phyloP scores from a whole-genome alignment of 2,329 filamentous ascomycete species.

The Arthrobotrys musiformis region DNA sequence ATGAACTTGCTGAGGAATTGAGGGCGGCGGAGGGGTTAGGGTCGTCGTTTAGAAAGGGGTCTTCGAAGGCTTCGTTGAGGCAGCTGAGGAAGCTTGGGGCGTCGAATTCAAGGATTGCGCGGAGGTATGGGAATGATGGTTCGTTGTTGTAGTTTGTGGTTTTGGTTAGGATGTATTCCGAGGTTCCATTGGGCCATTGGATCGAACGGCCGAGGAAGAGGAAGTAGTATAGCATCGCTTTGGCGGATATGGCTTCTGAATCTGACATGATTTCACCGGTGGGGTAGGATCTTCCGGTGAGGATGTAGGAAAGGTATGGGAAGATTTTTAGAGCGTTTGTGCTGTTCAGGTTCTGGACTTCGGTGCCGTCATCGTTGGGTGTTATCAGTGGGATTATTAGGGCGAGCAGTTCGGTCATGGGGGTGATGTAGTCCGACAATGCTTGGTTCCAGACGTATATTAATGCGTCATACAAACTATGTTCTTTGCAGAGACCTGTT shows the following conservation, averaged over 20 bases:
- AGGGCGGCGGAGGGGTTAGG: constrained; percentile 16
- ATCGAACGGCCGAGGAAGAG: constrained; percentile 86
- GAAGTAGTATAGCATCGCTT: constrained; percentile 90
- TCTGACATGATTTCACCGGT: constrained; percentile 80
- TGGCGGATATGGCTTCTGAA: constrained; percentile 77
- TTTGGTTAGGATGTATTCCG: constrained; percentile 71
- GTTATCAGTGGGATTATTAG: constrained; percentile 71
- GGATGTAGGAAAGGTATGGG: constrained; percentile 88
- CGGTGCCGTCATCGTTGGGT: constrained; percentile 68
- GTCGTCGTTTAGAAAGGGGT: constrained; percentile 87
- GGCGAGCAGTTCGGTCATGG: constrained; percentile 81
- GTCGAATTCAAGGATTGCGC: constrained; percentile 86
- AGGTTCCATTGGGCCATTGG: constrained; percentile 76
- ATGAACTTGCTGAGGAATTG: constrained; percentile 57
- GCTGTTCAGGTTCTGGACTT: constrained; percentile 69
- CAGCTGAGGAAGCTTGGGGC: constrained; percentile 92
- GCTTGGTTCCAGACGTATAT: constrained; percentile 98
- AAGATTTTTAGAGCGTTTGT: constrained; percentile 89
- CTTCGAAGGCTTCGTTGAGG: constrained; percentile 96
- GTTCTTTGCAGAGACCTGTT: constrained; percentile 87
- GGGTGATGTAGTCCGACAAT: constrained; percentile 87
- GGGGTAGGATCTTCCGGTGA: constrained; percentile 92
- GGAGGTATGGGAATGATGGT: constrained; percentile 84
- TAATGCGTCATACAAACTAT: constrained; percentile 91
- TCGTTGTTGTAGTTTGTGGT: constrained; percentile 69